Base-by-base conservation (phyloP, 441 rosid genomes). In the Codiaeum variegatum region DNA sequence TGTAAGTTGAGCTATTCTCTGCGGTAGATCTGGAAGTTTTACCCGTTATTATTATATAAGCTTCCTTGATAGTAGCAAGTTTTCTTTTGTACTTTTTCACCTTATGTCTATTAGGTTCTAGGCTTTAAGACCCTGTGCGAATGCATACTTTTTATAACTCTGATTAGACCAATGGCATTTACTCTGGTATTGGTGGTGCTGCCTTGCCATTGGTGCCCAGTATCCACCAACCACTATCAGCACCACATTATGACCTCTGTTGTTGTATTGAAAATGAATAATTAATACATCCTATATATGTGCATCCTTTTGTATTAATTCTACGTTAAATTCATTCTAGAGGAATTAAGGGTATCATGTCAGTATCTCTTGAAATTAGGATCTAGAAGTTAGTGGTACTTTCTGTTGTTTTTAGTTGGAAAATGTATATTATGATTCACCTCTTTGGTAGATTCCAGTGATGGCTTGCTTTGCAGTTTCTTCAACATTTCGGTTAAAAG, bases 401-500 rank as follows among this genome's bases (percentile, higher is more conserved):
- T 29, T 47, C 44, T 40, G 18, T 67, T 24, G 16, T 46, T 69
- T 36, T 31, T 61, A 6, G 29, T 40, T 40, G 11, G 13, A 31
- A 13, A 36, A 18, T 31, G 31, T 11, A 42, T 29, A 19, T 67
- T 73, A 10, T 47, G 51, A n/a, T 28, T 71, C 68, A 49, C 31
- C 26, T 2, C 36, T 71, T 73, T 13, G 66, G 34, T 42, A 13
- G 42, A 18, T 31, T 46, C 29, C 55, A 55, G 31, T 26, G 63
- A 31, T 38, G 32, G 59, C 52, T 61, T 42, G 42, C 47, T 13
- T 12, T 31, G 56, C 54, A 23, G 44, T 73, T 67, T 31, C 36
- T 47, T 40, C 61, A 59, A 58, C 65, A 13, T 58, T n/a, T 13
- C 46, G 46, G 36, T 46, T 44, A 56, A 70, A 69, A 24, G 47